Evolutionary conservation across 306 rosid genomes (phyloP).

Genomic region (Aeschynomene evenia): DNA sequence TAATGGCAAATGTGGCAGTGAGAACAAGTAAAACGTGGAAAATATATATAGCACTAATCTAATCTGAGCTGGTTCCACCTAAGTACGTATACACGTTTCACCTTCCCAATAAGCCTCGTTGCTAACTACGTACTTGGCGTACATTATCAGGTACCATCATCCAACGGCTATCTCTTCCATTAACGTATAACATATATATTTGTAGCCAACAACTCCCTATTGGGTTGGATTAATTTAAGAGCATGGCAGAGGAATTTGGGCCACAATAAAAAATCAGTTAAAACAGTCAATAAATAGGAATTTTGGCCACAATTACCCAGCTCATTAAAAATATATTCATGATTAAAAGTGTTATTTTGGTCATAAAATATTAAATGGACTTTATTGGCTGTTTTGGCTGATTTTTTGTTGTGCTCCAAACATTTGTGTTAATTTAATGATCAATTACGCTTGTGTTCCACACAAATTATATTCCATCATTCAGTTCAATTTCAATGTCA

Average conservation of each 20-base stretch:
- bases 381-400: no score
- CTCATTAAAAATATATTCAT: no score
- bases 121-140: background rate
- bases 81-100: background rate
- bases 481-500: constrained; percentile 3
- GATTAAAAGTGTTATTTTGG: no score
- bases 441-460: background rate
- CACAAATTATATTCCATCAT: background rate
- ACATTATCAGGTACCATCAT: constrained; percentile 5
- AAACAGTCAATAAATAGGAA: no score
- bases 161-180: background rate
- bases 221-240: background rate
- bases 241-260: no score
- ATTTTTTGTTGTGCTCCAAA: no score
- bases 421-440: no score
- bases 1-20: background rate
- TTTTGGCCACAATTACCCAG: no score
- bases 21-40: background rate
- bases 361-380: no score
- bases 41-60: background rate
- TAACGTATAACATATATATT: background rate
- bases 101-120: background rate
- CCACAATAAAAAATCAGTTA: no score
- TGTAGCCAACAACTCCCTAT: background rate
- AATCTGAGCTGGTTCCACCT: constrained; percentile 8